Base-by-base conservation (phyloP, 2,329 filamentous ascomycete species). In the Epichloe elymi region DNA sequence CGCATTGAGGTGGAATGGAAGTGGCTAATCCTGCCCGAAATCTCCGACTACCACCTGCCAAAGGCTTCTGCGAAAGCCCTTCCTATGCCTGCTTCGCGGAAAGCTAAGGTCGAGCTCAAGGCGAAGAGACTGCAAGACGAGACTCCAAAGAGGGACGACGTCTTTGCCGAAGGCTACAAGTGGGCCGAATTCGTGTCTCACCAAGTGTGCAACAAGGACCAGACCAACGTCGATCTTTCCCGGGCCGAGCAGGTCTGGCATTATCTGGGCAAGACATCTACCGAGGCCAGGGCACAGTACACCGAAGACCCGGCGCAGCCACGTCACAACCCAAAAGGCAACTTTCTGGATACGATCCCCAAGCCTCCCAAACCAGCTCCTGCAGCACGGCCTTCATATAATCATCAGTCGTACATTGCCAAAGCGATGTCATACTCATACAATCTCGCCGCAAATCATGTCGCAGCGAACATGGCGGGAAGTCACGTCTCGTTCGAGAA, bases 231-330 rank as follows among this genome's bases (percentile, higher is more conserved):
- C 52, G 81, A 95, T 61, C 66, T 95, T 8, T 68, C 68, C 54
- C 86, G 85, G 63, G 74, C 82, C 15, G 79, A 91, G 54, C 83
- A 87, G 63, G 66, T 95, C 17, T 97, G 90, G 88, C 79, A 88
- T 69, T 97, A 96, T 65, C 75, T 98, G 54, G 88, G 88, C 35
- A 81, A 81, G 64, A 79, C 78, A 19, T 97, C 91, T 20, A 96
- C 91, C 6, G 91, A 97, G 62, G 86, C 88, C 50, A 89, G 84
- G 65, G 84, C 89, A 26, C 88, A 94, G 64, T 98, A 93, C 68
- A 95, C 90, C 4, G 86, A 93, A 60, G 82, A 95, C 67, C 79
- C 77, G 42, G 56, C 61, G 8, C 74, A 67, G 12, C 74, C 68
- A n/a, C 70, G 71, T 44, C 76, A 88, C 65, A 87, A 88, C 53